Base-by-base conservation (phyloP, 2,329 filamentous ascomycete species). In the Phoma sp. region DNA sequence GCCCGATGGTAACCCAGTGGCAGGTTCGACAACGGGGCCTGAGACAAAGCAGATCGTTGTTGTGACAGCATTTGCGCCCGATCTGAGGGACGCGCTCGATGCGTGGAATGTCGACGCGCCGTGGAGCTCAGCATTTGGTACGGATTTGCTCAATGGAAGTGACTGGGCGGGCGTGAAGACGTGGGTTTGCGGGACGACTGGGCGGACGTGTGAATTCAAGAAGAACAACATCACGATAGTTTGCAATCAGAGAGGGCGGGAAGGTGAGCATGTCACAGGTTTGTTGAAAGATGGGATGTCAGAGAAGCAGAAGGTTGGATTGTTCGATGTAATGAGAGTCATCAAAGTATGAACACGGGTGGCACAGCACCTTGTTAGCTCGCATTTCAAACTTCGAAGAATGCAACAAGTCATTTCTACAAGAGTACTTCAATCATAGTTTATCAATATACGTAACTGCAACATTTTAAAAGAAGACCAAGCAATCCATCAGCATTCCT, bases 11-110 rank as follows among this genome's bases (percentile, higher is more conserved):
- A 44, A 53, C 5, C 47, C 55, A 10, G 37, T 50, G 5, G 33
- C 50, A 8, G 40, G 38, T 6, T 27, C 49, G 5, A 11, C 22
- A 23, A 13, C 45, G 9, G 39, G 22, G 4, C 8, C 32, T 11
- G 30, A 43, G 35, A 30, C 42, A 4, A 56, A 53, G n/a, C 56
- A 61, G 35, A 48, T 85, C 5, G 53, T 87, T 0, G 77, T 87
- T 0, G 77, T 81, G 0, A 86, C 83, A 0, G 83, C 86, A 47
- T 84, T 87, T 61, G 82, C 83, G 2, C 84, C 84, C 1, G 80
- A 74, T n/a, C 59, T 82, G 0, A 57, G 76, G 39, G 77, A 76
- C 6, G 80, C 81, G 2, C 81, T 83, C 0, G 74, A 75, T 2
- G 83, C 83, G 0, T 75, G 80, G 57, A 73, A 87, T 44, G 62